Percentiles rank a stretch among this genome's conserved stretches.
Evolutionary conservation across 1,284 basidiomycete species (phyloP).

Genomic region (Pseudozyma pruni): DNA sequence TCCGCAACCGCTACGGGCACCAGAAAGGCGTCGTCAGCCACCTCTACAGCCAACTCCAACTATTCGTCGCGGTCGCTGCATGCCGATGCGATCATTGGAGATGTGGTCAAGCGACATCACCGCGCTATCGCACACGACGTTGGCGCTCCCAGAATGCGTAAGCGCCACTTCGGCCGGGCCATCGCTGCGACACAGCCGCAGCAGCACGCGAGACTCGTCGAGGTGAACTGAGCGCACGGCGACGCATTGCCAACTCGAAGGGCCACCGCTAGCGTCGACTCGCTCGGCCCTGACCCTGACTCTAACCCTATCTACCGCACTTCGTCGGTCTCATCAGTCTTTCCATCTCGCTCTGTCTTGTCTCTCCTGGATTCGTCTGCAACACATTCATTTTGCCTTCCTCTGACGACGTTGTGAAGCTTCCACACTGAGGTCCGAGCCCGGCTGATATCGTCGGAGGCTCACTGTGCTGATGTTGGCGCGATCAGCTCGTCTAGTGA

Average conservation of each 20-base stretch:
- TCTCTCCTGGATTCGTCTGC: constrained; percentile 7
- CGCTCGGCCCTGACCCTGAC: not conserved
- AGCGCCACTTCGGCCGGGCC: constrained; percentile 28
- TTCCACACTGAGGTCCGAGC: too few relatives aligned
- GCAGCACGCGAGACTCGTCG: constrained; percentile 1
- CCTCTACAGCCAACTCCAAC: constrained; percentile 8
- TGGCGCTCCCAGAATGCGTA: constrained; percentile 12
- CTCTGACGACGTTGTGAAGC: constrained; percentile 5
- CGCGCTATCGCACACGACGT: constrained; percentile 11
- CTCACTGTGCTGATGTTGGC: too few relatives aligned
- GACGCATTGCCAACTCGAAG: too few relatives aligned
- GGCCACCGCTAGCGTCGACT: too few relatives aligned
- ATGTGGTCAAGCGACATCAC: constrained; percentile 14
- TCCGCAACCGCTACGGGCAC: constrained; percentile 14
- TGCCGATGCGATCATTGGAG: constrained; percentile 6
- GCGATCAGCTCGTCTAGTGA: too few relatives aligned
- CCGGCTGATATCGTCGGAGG: too few relatives aligned
- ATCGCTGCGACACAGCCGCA: constrained; percentile 5
- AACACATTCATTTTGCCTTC: constrained; percentile 6
- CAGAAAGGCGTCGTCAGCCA: constrained; percentile 14
- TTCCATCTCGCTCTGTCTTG: too few relatives aligned
- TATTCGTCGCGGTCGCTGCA: constrained; percentile 12
- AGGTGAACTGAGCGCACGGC: constrained; percentile 7
- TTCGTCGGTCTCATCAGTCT: too few relatives aligned
- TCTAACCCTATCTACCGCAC: not conserved